phyloP scores from a whole-genome alignment of 768 basidiomycete species.

The Termitomyces sp. region DNA sequence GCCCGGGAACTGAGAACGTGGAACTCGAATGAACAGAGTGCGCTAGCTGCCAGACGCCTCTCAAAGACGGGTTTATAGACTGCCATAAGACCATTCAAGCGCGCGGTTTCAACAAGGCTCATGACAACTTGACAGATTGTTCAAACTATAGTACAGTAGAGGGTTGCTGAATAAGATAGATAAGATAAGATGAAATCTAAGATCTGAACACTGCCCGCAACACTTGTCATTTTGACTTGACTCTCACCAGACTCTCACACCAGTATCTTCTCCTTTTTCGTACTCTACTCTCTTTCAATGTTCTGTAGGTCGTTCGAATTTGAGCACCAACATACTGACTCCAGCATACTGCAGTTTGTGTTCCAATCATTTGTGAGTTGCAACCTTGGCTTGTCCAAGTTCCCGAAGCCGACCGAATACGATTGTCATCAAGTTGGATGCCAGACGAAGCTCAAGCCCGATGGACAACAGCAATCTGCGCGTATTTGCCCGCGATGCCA shows the following conservation, averaged over 20 bases:
- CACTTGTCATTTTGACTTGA: background rate
- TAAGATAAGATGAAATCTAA: conserved; percentile 9
- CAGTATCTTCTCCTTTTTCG: background rate
- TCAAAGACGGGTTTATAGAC: background rate
- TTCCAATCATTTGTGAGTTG: conserved; percentile 50
- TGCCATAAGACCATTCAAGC: background rate
- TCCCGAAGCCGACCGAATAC: background rate
- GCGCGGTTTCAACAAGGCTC: background rate
- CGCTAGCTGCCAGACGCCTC: background rate
- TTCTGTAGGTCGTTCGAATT: conserved; percentile 21
- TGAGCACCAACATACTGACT: background rate
- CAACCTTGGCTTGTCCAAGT: background rate
- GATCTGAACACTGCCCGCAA: background rate
- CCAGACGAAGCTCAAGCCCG: conserved; percentile 55
- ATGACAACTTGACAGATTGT: no score
- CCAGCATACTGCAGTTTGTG: conserved; percentile 38
- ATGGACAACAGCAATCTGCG: conserved; percentile 45
- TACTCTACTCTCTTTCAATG: conserved; percentile 10
- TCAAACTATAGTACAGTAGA: no score
- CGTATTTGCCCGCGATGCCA: conserved; percentile 71
- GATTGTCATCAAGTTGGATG: conserved; percentile 54
- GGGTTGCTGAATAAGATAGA: background rate
- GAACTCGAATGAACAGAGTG: no score
- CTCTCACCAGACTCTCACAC: background rate
- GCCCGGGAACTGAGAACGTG: background rate